Evolutionary conservation across 2,329 filamentous ascomycete species (phyloP), one percentile per base, ranked within the genome.

Genomic region (Sarocladium brachiariae): DNA sequence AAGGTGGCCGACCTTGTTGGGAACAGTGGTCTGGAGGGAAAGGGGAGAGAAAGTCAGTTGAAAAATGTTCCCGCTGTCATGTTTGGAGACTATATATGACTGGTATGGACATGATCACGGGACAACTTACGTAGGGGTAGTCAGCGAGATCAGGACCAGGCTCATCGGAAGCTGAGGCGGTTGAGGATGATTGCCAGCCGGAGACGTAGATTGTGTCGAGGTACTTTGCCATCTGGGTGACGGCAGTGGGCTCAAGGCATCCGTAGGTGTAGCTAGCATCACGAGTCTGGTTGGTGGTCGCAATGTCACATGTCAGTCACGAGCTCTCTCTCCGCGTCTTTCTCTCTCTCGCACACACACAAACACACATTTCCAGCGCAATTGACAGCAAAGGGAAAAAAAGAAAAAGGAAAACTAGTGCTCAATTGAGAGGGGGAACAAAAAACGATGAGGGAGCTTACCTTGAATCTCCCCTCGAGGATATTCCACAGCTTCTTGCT

Each of bases 181-280:
- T 99, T 21, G 91, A 96, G 2, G 92, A 97, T 57, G 89, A 96
- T 72, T 99, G 93, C 93, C 93, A 99, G 57, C 93, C 93, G 50
- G 93, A 97, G 55, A 99, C 93, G 69, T 99, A 99, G 66, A 99
- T 89, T 30, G 93, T 99, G 66, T 99, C 93, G 55, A 99, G 79
- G 70, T 95, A 97, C 72, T 97, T 96, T 61, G 92, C 92, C 93
- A 99, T 99, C 70, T 99, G 93, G 24, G 93, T 97, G 66, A 99
- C 81, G 88, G 96, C 96, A 51, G 95, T 96, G 10, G 93, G 93
- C 66, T 99, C 93, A 57, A 99, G 78, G 72, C 93, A 97, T 63
- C 93, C 93, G 66, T 96, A 99, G 52, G 93, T 99, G 74, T 86
- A 95, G 71, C 89, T 95, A 45, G 88, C 88, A 63, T 93, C 87